A percentile compares a stretch with the other conserved stretches of the same genome.
These are phyloP conservation scores for Hyphopichia wangnamkhiaoensis DNA, from an alignment of 1,139 yeast genomes.

Conservation along the genomic window DNA sequence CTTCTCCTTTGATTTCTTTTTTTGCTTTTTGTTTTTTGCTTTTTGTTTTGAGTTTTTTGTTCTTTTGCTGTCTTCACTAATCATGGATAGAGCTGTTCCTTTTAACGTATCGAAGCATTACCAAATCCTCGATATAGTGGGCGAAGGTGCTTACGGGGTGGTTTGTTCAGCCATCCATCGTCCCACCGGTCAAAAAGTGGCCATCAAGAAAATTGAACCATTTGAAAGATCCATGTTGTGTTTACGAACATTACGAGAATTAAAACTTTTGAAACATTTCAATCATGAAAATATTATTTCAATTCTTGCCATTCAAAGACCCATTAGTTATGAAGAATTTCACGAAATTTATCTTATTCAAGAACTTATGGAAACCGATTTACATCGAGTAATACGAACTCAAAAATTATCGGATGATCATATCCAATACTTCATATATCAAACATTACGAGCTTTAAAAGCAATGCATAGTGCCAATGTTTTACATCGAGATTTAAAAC, in stretches of 20 bases:
- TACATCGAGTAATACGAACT: constrained; percentile 86
- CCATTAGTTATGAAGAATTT: constrained; percentile 71
- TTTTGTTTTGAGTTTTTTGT: no score
- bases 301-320: constrained; percentile 88
- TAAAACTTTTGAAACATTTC: constrained; percentile 84
- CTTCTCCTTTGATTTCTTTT: not conserved
- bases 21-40: no score
- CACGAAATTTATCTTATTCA: constrained; percentile 90
- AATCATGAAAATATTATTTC: constrained; percentile 90
- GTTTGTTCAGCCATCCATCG: constrained; percentile 91
- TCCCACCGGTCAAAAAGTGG: constrained; percentile 88
- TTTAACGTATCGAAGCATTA: constrained; percentile 89
- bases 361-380: constrained; percentile 94
- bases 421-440: constrained; percentile 90
- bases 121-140: constrained; percentile 80
- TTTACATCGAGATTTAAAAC: constrained; percentile 90
- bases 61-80: no score
- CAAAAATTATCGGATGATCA: constrained; percentile 89
- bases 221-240: constrained; percentile 92
- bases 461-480: constrained; percentile 91
- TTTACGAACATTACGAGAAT: constrained; percentile 83
- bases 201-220: constrained; percentile 92
- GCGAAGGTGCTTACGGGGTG: constrained; percentile 98
- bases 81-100: constrained; percentile 64
- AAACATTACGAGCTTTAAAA: constrained; percentile 84